Evolutionary conservation across 2,329 filamentous ascomycete species (phyloP), one percentile per base, ranked within the genome.

Genomic region (Aureobasidium namibiae): DNA sequence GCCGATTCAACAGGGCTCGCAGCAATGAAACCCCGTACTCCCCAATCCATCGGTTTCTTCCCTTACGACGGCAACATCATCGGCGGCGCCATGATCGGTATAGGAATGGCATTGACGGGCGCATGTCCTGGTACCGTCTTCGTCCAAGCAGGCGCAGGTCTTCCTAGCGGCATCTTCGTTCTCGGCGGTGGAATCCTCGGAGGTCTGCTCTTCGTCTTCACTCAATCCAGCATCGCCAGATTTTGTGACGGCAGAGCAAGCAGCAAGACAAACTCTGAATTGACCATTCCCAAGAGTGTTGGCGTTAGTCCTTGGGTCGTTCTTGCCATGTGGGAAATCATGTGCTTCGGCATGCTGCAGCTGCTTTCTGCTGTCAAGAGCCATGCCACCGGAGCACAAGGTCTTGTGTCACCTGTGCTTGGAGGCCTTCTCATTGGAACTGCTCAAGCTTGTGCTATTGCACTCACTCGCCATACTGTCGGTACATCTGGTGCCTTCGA

Each of bases 91-190:
- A 70, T 87, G 2, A 77, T 86, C 26, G 85, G 86, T 36, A 69
- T 79, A n/a, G 86, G 86, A 59, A 87, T 88, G 84, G 78, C 82
- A 6, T 72, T 87, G 16, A 80, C 84, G 0, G 84, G 84, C 9
- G 80, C 84, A 0, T 88, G 85, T 61, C 84, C 86, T 0, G 86
- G 86, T 0, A 86, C 84, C 0, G 77, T 87, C 6, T 77, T 86
- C 50, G 79, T 81, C 0, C 85, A 89, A 13, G 79, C 81, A 1
- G 73, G 84, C 2, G 78, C 80, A 0, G 82, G 61, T 16, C 50
- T 54, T 4, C 31, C 36, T 11, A 60, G 57, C 13, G 61, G 82
- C 0, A 67, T 77, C 39, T 80, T 76, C 56, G 79, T 80, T 0
- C 70, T 87, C 1, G 70, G 72, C 0, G 85, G 86, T 7, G 80